phyloP scores from a whole-genome alignment of 2,329 filamentous ascomycete genomes.

The Myriosclerotinia duriaeana region DNA sequence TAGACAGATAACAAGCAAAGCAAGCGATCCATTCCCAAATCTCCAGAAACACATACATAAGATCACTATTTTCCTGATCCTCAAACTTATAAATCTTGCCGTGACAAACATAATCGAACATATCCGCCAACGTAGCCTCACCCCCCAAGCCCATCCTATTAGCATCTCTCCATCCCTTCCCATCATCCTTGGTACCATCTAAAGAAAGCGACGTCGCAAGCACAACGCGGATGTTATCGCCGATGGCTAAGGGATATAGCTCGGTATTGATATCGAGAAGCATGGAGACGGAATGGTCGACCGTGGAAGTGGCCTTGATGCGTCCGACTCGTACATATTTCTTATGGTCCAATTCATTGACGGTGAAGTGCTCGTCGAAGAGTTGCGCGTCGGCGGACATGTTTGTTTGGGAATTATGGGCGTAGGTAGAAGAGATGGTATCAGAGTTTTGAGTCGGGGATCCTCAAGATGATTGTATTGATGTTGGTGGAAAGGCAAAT shows the following conservation, averaged over 20 bases:
- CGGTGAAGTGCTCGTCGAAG: conserved; percentile 87
- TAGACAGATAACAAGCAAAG: background rate
- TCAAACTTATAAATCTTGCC: conserved; percentile 89
- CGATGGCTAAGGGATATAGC: conserved; percentile 73
- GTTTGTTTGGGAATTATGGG: conserved; percentile 69
- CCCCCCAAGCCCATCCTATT: conserved; percentile 52
- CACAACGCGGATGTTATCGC: conserved; percentile 77
- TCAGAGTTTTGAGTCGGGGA: background rate
- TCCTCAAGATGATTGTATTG: background rate
- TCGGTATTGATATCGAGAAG: conserved; percentile 92
- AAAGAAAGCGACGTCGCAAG: conserved; percentile 83
- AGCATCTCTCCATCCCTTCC: conserved; percentile 79
- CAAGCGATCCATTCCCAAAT: background rate
- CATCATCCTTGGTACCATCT: conserved; percentile 78
- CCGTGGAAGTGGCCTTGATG: conserved; percentile 69
- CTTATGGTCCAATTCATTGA: conserved; percentile 74
- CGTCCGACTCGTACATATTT: conserved; percentile 97
- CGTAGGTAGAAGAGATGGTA: conserved; percentile 38
- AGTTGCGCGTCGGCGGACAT: conserved; percentile 75
- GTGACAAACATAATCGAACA: conserved; percentile 85
- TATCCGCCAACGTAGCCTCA: conserved; percentile 67
- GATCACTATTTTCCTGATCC: conserved; percentile 74
- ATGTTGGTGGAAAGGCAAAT: no score
- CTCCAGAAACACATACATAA: conserved; percentile 67
- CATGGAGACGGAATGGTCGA: conserved; percentile 71